Evolutionary conservation across 2,329 filamentous ascomycete species (phyloP).

Genomic region (Phyllachora maydis): DNA sequence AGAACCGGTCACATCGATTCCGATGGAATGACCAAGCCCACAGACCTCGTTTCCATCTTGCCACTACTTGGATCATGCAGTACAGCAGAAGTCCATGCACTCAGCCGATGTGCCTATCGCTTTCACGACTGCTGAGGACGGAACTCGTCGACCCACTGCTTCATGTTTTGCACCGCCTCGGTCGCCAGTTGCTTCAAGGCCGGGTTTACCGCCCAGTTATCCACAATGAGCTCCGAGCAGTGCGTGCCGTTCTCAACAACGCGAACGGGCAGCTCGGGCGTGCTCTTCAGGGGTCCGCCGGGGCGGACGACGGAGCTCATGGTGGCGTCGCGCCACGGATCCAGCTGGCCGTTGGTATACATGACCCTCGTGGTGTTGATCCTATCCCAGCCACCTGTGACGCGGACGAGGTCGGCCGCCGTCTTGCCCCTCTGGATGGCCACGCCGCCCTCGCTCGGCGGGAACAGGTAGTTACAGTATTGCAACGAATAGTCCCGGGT

Average conservation of each 20-base stretch:
- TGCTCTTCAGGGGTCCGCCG: constrained; percentile 27
- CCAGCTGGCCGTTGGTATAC: no score
- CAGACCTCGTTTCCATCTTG: no score
- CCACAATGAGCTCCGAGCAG: constrained; percentile 28
- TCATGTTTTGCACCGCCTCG: constrained; percentile 24
- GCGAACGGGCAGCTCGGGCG: constrained; percentile 22
- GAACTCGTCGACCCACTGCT: constrained; percentile 31
- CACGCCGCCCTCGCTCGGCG: constrained; percentile 12
- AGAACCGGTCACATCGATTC: no score
- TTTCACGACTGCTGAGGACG: no score
- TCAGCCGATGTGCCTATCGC: no score
- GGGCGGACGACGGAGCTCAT: constrained; percentile 30
- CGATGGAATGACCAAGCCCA: no score
- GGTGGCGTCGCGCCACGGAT: constrained; percentile 35
- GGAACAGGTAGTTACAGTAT: constrained; percentile 22
- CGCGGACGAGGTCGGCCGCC: constrained; percentile 10
- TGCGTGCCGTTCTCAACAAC: constrained; percentile 32
- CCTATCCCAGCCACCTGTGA: constrained; percentile 14
- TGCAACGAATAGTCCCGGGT: constrained; percentile 14
- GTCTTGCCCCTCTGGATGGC: constrained; percentile 9
- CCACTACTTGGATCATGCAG: no score
- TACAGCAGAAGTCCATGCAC: no score
- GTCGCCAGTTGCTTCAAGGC: constrained; percentile 22
- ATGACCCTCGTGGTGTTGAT: constrained; percentile 11
- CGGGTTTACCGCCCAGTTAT: constrained; percentile 22